Evolutionary conservation across 768 basidiomycete genomes (phyloP), one percentile per base, ranked within the genome.

Genomic region (Rhodotorula babjevae): DNA sequence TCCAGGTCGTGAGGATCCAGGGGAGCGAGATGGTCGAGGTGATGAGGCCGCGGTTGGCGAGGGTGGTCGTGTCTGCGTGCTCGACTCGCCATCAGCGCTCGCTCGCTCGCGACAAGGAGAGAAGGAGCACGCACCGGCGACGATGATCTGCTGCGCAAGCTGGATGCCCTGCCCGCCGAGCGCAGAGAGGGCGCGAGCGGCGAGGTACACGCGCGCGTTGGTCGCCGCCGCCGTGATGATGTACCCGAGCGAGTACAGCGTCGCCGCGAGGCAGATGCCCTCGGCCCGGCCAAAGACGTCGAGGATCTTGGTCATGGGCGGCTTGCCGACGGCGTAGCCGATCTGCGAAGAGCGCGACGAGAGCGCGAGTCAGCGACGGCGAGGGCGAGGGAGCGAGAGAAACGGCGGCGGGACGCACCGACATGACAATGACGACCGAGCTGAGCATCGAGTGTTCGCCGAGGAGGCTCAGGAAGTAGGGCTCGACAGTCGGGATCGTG

Each of bases 211-310:
- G 6, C 55, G 49, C 16, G 67, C 71, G 49, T 72, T 49, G 5
- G 61, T 68, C 16, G 75, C 69, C 8, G 60, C 50, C 52, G 72
- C 71, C 11, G 73, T 75, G 61, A 79, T 50, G 55, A 78, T 52
- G 63, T 77, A 76, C n/a, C 78, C 78, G 56, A 77, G 36, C 9
- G 66, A 67, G 67, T 77, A 79, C 21, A 78, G 53, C 2, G 65
- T 23, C 16, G 74, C 78, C 29, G 75, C 74, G 60, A 78, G 47
- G 58, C 76, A 75, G 46, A 78, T 66, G 27, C 77, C 78, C 55
- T 79, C 77, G 9, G 78, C 78, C 36, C 78, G 75, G 1, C 78
- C 78, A 49, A 77, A 79, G 15, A 75, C 74, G 66, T 79, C 78
- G 52, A 79, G 73, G 59, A 78, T 68, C 65, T 79, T 79, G 49